phyloP scores from a whole-genome alignment of 2,329 filamentous ascomycete genomes.

The Trichoderma endophyticum region DNA sequence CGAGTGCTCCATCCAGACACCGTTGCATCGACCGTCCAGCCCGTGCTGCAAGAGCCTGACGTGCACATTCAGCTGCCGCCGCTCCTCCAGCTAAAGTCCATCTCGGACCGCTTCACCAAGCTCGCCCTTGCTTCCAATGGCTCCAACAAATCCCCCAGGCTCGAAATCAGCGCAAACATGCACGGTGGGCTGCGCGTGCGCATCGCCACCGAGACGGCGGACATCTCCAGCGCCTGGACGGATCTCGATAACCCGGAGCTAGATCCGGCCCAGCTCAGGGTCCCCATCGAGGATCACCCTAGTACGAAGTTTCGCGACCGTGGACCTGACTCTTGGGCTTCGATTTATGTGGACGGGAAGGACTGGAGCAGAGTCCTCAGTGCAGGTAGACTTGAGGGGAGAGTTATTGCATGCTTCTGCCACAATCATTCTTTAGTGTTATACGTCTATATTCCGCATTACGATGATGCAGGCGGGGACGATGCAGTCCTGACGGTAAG shows the following conservation, averaged over 20 bases:
- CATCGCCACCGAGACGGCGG: constrained; percentile 77
- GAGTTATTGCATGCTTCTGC: constrained; percentile 89
- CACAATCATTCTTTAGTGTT: constrained; percentile 77
- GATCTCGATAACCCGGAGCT: constrained; percentile 83
- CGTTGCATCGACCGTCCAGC: constrained; percentile 93
- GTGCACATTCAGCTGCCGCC: constrained; percentile 90
- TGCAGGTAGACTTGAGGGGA: constrained; percentile 81
- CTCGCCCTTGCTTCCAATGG: constrained; percentile 57
- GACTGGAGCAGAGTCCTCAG: constrained; percentile 96
- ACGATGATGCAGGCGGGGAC: constrained; percentile 62
- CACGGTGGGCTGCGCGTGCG: constrained; percentile 79
- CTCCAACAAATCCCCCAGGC: constrained; percentile 55
- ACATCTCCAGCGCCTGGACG: constrained; percentile 82
- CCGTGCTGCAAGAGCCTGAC: constrained; percentile 83
- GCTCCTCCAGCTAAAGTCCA: constrained; percentile 83
- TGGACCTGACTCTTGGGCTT: constrained; percentile 81
- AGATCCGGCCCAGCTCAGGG: constrained; percentile 71
- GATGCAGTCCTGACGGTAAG: constrained; percentile 74
- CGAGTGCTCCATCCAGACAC: constrained; percentile 78
- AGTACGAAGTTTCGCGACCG: constrained; percentile 74
- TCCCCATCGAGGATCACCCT: constrained; percentile 73
- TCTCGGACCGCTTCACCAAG: constrained; percentile 93
- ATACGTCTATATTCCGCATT: constrained; percentile 75
- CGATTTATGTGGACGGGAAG: constrained; percentile 83
- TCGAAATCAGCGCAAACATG: constrained; percentile 92